Evolutionary conservation across 495 filamentous ascomycete genomes (phyloP).

Genomic region (Aspergillus saccharolyticus): DNA sequence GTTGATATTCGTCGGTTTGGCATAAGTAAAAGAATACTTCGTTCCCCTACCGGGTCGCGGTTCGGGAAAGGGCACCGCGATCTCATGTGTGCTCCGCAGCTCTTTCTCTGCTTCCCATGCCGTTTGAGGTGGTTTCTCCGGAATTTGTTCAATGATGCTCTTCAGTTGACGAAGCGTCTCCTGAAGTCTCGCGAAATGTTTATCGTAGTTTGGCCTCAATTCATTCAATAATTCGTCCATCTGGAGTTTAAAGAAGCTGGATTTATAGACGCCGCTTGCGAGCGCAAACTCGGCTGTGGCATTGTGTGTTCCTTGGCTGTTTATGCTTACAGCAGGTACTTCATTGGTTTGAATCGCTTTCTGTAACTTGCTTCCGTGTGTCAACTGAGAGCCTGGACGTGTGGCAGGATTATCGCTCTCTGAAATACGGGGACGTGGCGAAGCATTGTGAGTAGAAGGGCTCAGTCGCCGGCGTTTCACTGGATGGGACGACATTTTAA

Average conservation of each 20-base stretch:
- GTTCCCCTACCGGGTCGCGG: constrained; percentile 66
- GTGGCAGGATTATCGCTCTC: neutral
- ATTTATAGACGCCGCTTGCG: constrained; percentile 54
- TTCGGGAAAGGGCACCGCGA: constrained; percentile 75
- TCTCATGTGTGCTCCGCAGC: constrained; percentile 57
- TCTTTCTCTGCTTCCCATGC: constrained; percentile 62
- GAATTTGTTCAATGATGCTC: constrained; percentile 64
- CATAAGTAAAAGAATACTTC: constrained; percentile 76
- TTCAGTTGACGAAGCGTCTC: constrained; percentile 68
- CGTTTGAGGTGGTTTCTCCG: constrained; percentile 47
- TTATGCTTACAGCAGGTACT: neutral
- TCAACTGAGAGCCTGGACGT: neutral
- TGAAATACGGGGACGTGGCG: neutral
- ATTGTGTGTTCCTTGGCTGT: constrained; percentile 21
- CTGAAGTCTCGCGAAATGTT: constrained; percentile 59
- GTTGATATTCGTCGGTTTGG: constrained; percentile 72
- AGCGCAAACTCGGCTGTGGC: constrained; percentile 37
- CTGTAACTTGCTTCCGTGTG: neutral
- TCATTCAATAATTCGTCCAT: constrained; percentile 75
- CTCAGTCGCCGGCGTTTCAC: constrained; percentile 39
- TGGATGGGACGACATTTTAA: constrained; percentile 30
- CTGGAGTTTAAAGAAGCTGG: constrained; percentile 80
- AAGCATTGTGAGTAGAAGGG: constrained; percentile 23
- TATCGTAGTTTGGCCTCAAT: constrained; percentile 62
- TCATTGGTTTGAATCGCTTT: constrained; percentile 12